Evolutionary conservation across 768 basidiomycete species (phyloP).

Genomic region (Lentinula boryana): DNA sequence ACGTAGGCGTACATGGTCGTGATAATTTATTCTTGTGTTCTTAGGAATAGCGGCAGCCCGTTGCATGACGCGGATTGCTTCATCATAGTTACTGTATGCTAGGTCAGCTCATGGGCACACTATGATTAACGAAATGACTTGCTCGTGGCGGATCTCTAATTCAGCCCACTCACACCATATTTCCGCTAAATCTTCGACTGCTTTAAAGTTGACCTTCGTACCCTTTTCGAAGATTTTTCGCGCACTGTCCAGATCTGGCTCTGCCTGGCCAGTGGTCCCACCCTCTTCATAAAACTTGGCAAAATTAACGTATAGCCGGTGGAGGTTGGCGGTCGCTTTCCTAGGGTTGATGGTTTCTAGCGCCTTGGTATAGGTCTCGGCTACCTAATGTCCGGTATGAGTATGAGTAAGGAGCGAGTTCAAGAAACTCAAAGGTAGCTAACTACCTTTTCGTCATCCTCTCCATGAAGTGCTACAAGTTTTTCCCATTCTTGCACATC

Average conservation of each 20-base stretch:
- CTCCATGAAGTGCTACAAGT: constrained; percentile 86
- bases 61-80: constrained; percentile 94
- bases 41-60: constrained; percentile 89
- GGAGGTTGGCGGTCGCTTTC: constrained; percentile 86
- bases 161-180: constrained; percentile 99
- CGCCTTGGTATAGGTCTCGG: constrained; percentile 88
- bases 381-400: constrained; percentile 47
- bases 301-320: constrained; percentile 90
- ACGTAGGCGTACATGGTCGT: constrained; percentile 72
- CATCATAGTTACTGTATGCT: constrained; percentile 83
- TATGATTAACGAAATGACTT: constrained; percentile 24
- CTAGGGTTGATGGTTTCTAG: constrained; percentile 83
- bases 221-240: constrained; percentile 93
- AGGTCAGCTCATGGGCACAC: constrained; percentile 10
- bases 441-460: constrained; percentile 85
- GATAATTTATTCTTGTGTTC: constrained; percentile 86
- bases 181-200: constrained; percentile 97
- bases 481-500: constrained; percentile 99
- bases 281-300: constrained; percentile 98
- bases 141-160: constrained; percentile 96
- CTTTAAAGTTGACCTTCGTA: constrained; percentile 85
- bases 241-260: constrained; percentile 77
- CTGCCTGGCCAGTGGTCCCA: constrained; percentile 72
- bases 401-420: neutral
- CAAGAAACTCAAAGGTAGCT: neutral